Conservation (phyloP, 805 yeast genomes). For the Nakazawaea pomicola region DNA sequence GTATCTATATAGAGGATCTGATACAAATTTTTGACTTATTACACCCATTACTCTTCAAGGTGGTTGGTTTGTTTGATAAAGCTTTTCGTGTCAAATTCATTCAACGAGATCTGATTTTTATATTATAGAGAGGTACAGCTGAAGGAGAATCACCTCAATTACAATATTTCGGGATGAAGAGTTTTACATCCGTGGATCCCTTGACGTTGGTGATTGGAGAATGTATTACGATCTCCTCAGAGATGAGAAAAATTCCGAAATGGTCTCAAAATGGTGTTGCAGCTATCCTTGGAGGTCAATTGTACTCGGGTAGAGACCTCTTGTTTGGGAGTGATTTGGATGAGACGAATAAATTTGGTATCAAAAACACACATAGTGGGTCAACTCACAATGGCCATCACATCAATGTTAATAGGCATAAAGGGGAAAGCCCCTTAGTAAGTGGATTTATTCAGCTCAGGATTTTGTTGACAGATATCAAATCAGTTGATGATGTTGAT, state of each 20-base stretch:
- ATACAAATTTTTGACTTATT: too few species aligned
- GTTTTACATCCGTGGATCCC: conserved; percentile 47
- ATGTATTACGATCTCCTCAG: conserved; percentile 79
- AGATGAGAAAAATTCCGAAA: conserved; percentile 82
- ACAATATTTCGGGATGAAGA: neutral
- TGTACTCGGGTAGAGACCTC: conserved; percentile 22
- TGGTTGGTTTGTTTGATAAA: too few species aligned
- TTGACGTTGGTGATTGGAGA: conserved; percentile 82
- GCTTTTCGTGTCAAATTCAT: too few species aligned
- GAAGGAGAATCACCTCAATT: neutral
- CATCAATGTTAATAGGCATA: conserved; percentile 26
- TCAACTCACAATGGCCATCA: too few species aligned
- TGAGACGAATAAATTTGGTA: conserved; percentile 23
- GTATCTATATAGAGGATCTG: too few species aligned
- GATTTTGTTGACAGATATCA: conserved; percentile 56
- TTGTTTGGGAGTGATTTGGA: conserved; percentile 25
- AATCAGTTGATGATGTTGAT: conserved; percentile 53
- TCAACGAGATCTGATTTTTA: too few species aligned
- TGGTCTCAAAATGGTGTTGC: conserved; percentile 80
- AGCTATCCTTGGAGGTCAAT: conserved; percentile 60
- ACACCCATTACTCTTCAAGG: too few species aligned
- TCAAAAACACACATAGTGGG: conserved; percentile 12
- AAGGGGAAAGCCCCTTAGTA: conserved; percentile 46
- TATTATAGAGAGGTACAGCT: too few species aligned
- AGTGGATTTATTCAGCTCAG: conserved; percentile 78